These are phyloP conservation scores for Physcomitrellopsis africana DNA, from an alignment of 225 moss, liverwort and hornwort species.

Conservation along the genomic window DNA sequence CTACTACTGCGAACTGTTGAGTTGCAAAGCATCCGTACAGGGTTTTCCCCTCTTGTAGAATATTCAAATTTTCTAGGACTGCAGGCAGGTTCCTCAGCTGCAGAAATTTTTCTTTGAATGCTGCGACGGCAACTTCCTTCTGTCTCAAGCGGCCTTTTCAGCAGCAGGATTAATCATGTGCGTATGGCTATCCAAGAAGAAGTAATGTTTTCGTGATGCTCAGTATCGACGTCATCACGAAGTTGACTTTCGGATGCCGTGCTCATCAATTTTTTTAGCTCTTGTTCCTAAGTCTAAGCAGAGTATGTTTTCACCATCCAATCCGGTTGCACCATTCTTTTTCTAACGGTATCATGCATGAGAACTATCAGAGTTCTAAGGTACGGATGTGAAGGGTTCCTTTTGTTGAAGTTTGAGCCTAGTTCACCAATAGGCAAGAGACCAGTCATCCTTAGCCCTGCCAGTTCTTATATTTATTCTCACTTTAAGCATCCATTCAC, in stretches of 20 bases:
- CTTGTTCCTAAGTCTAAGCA: neutral
- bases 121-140: neutral
- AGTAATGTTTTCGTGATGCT: neutral
- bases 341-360: neutral
- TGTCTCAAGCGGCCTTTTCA: neutral
- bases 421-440: conserved; percentile 1
- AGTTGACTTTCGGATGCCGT: conserved; percentile 17
- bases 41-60: neutral
- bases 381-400: neutral
- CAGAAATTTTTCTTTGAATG: neutral
- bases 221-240: neutral
- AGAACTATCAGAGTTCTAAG: neutral
- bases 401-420: neutral
- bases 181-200: neutral
- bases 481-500: neutral
- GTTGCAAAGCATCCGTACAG: neutral
- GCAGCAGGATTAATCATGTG: neutral
- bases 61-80: conserved; percentile 10
- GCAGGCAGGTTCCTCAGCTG: neutral
- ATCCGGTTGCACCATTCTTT: neutral
- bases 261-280: conserved; percentile 17
- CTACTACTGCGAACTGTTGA: neutral
- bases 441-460: too few relatives aligned
- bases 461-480: neutral
- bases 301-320: neutral